Base-by-base conservation (phyloP, 1,284 basidiomycete species). In the Termitomyces sp. region DNA sequence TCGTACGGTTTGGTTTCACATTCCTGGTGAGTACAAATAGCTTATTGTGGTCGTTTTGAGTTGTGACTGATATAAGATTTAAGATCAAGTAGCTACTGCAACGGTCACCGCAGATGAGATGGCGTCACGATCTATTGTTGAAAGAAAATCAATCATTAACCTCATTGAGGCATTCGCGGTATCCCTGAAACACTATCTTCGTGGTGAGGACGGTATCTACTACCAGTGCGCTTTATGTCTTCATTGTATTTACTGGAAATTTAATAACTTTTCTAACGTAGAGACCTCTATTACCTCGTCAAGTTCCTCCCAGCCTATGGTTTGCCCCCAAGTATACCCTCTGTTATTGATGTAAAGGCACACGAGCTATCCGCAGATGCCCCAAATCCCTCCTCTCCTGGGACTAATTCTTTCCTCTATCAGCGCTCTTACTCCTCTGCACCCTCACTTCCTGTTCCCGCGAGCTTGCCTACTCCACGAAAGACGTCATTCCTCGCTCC, bases 261-360 rank as follows among this genome's bases (percentile, higher is more conserved):
- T 38, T 49, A 26, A 24, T 19, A 26, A 24, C 33, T 37, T 19
- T 19, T 18, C 14, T 8, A 14, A 28, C 18, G 21, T 21, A 80
- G 76, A 60, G 84, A 86, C 63, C 69, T 87, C 4, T 84, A 81
- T 65, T 78, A 83, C 59, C 75, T 80, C 49, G 77, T 83, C 63
- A 86, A 84, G 62, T 85, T 80, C 66, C 74, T 87, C n/a, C 84
- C 84, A 1, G 71, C 78, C 5, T 86, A 86, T 60, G 76, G 78
- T 1, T 68, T 86, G 6, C 83, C 83, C 0, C 62, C 78, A 1
- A 79, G 80, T 30, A 64, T 80, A 43, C 79, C 82, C 11, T 77
- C 76, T 14, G 61, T 62, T 34, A 57, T 64, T n/a, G 74, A 79
- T 53, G 55, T 72, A 52, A 44, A 24, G 21, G 21, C 9, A 30